Percentiles rank a stretch among this genome's conserved stretches.
Evolutionary conservation across 257 asterid genomes (phyloP).

Genomic region (Jacaranda mimosifolia): DNA sequence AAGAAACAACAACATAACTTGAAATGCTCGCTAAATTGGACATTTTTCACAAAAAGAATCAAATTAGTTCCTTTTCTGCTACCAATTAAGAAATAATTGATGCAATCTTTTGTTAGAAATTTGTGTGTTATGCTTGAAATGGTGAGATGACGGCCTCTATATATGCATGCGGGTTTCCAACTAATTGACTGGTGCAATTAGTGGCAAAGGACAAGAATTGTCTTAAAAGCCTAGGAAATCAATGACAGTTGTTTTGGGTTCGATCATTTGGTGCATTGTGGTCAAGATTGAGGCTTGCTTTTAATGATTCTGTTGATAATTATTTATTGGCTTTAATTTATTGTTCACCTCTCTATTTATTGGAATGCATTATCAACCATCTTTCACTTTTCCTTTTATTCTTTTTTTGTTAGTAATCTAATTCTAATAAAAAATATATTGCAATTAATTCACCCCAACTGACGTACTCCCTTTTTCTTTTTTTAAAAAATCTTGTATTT

Average conservation of each 20-base stretch:
- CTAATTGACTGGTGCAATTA: constrained; percentile 29
- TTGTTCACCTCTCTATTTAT: neutral
- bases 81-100: neutral
- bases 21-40: neutral
- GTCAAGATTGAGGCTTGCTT: constrained; percentile 29
- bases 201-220: constrained; percentile 28
- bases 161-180: constrained; percentile 7
- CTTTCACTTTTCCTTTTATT: neutral
- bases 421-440: too few species aligned
- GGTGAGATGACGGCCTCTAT: neutral
- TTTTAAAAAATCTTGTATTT: too few species aligned
- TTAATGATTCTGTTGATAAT: constrained; percentile 25
- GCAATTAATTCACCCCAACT: too few species aligned
- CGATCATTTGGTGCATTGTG: constrained; percentile 26
- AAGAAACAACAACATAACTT: neutral
- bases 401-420: neutral
- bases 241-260: neutral
- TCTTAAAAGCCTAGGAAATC: constrained; percentile 3
- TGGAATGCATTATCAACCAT: neutral
- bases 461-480: too few species aligned
- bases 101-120: neutral
- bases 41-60: constrained; percentile 14
- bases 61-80: neutral
- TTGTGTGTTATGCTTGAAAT: constrained; percentile 26
- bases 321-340: neutral